phyloP scores from a whole-genome alignment of 805 yeast genomes.

The Tanozyma kutaoensis region DNA sequence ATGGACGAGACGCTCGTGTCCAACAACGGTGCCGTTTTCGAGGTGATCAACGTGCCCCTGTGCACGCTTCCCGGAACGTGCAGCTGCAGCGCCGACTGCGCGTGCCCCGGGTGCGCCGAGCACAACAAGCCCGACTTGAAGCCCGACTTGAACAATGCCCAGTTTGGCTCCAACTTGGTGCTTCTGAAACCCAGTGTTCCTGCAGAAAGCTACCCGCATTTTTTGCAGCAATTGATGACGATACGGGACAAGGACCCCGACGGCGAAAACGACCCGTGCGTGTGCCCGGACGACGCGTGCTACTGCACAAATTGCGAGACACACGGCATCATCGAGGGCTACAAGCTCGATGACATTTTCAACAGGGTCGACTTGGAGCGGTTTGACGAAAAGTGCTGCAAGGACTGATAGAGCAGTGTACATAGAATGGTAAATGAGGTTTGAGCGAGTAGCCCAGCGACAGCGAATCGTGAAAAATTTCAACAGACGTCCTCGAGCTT shows the following conservation, averaged over 20 bases:
- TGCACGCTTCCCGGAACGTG: conserved; percentile 25
- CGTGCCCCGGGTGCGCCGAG: conserved; percentile 22
- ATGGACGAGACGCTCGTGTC: too few relatives aligned
- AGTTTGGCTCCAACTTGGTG: conserved; percentile 4
- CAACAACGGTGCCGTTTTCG: conserved; percentile 2
- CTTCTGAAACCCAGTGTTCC: too few relatives aligned
- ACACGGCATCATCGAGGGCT: conserved; percentile 31
- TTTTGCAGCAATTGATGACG: too few relatives aligned
- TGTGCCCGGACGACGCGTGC: conserved; percentile 7
- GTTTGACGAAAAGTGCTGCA: too few relatives aligned
- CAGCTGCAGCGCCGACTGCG: conserved; percentile 21
- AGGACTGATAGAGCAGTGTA: too few relatives aligned
- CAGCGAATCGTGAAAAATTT: too few relatives aligned
- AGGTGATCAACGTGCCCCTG: conserved; percentile 16
- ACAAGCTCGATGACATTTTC: conserved; percentile 24
- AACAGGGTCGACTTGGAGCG: too few relatives aligned
- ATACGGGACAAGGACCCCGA: too few relatives aligned
- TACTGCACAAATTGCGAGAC: conserved; percentile 28
- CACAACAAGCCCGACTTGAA: conserved; percentile 13
- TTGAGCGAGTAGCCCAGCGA: too few relatives aligned
- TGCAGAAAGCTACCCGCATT: too few relatives aligned
- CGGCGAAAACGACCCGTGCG: conserved; percentile 1
- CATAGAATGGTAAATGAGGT: too few relatives aligned
- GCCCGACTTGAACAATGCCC: conserved; percentile 4
- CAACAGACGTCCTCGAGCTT: too few relatives aligned